phyloP scores from a whole-genome alignment of 495 filamentous ascomycete species.

The Aspergillus haitiensis region DNA sequence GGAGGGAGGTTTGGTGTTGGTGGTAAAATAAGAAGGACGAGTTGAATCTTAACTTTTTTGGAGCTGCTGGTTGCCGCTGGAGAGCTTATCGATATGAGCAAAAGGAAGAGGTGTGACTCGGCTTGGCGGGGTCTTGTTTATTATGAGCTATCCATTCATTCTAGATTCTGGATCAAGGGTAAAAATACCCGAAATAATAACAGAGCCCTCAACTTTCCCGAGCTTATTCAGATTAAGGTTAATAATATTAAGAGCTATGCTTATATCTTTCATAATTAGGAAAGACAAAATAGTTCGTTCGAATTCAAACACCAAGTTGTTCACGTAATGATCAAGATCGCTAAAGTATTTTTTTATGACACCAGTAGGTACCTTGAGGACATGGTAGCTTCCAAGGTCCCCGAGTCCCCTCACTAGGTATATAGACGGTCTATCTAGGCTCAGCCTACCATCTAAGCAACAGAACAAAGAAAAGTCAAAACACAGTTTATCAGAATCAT shows the following conservation, averaged over 20 bases:
- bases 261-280: too few relatives aligned
- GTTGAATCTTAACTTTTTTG: slow-evolving; percentile 1
- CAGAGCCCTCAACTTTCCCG: too few relatives aligned
- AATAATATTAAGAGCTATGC: too few relatives aligned
- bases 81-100: neutral
- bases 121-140: too few relatives aligned
- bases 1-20: neutral
- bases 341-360: neutral
- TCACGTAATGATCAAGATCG: neutral
- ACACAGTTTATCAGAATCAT: too few relatives aligned
- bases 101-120: too few relatives aligned
- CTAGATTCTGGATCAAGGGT: too few relatives aligned
- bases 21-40: neutral
- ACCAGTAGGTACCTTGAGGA: slow-evolving; percentile 5
- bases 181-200: too few relatives aligned
- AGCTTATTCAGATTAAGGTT: too few relatives aligned
- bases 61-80: slow-evolving; percentile 4
- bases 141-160: too few relatives aligned
- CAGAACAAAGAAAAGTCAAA: slow-evolving; percentile 5
- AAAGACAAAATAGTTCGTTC: neutral
- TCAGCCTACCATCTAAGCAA: neutral
- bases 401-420: neutral
- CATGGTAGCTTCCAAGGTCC: slow-evolving; percentile 15
- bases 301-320: neutral
- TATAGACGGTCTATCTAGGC: neutral